These are phyloP conservation scores for Fomitopsis pinicola DNA, from an alignment of 1,284 basidiomycete genomes.

Conservation along the genomic window DNA sequence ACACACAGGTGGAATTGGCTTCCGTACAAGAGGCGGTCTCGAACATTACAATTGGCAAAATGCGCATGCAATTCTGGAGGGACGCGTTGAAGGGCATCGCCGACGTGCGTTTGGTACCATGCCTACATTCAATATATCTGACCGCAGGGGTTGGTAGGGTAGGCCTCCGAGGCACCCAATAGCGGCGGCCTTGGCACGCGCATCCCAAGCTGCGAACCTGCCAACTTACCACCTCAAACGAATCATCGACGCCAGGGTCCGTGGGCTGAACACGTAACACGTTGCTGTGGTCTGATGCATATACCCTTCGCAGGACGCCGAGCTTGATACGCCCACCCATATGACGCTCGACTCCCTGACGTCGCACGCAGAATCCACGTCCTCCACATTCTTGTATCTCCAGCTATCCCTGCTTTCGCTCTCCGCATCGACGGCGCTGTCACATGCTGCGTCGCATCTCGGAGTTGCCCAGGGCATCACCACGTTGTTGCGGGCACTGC, in stretches of 20 bases:
- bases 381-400: conserved; percentile 77
- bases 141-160: conserved; percentile 41
- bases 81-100: conserved; percentile 75
- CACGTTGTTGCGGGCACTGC: conserved; percentile 74
- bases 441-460: conserved; percentile 79
- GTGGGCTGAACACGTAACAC: conserved; percentile 25
- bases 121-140: conserved; percentile 1
- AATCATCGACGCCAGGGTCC: conserved; percentile 81
- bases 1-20: conserved; percentile 74
- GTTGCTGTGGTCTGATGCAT: conserved; percentile 3
- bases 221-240: conserved; percentile 79
- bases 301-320: conserved; percentile 54
- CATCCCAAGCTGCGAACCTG: conserved; percentile 46
- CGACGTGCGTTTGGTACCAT: conserved; percentile 47
- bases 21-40: conserved; percentile 78
- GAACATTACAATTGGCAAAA: conserved; percentile 77
- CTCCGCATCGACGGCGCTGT: conserved; percentile 55
- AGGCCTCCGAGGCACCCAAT: conserved; percentile 82
- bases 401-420: conserved; percentile 70
- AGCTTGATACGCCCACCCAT: conserved; percentile 65
- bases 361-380: conserved; percentile 73
- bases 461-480: conserved; percentile 69
- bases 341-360: conserved; percentile 69
- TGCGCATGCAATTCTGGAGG: conserved; percentile 92
- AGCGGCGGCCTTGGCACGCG: conserved; percentile 68